These are phyloP conservation scores for Clavulina sp. DNA, from an alignment of 768 basidiomycete species.

Conservation along the genomic window DNA sequence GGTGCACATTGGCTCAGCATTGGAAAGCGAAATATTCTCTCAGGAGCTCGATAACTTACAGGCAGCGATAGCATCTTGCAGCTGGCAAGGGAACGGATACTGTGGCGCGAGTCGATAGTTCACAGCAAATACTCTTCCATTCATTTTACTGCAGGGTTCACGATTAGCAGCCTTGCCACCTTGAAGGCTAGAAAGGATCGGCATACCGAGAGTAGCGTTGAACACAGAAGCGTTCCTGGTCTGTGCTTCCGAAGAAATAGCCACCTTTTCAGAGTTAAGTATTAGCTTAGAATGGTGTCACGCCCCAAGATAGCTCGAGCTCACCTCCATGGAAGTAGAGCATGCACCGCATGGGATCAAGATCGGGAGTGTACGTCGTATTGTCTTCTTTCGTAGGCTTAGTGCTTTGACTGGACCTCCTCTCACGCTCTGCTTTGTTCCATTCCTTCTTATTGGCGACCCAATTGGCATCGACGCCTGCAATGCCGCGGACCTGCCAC, in stretches of 20 bases:
- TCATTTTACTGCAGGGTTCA: conserved; percentile 77
- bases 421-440: conserved; percentile 11
- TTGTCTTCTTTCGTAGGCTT: conserved; percentile 11
- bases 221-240: conserved; percentile 44
- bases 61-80: conserved; percentile 78
- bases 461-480: conserved; percentile 49
- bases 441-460: conserved; percentile 24
- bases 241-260: conserved; percentile 17
- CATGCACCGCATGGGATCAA: conserved; percentile 23
- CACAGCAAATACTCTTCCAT: conserved; percentile 59
- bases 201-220: conserved; percentile 32
- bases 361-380: conserved; percentile 15
- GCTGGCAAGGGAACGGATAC: conserved; percentile 86
- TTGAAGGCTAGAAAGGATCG: not conserved
- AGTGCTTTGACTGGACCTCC: conserved; percentile 2
- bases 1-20: not conserved
- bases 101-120: conserved; percentile 67
- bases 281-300: not conserved
- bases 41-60: conserved; percentile 35
- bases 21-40: not conserved
- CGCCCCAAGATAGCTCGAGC: not conserved
- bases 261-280: not conserved
- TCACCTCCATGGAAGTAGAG: conserved; percentile 18
- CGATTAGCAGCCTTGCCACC: conserved; percentile 30
- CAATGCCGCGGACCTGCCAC: conserved; percentile 87